phyloP scores from a whole-genome alignment of 2,329 filamentous ascomycete genomes.

The Paraconiothyrium brasiliense region DNA sequence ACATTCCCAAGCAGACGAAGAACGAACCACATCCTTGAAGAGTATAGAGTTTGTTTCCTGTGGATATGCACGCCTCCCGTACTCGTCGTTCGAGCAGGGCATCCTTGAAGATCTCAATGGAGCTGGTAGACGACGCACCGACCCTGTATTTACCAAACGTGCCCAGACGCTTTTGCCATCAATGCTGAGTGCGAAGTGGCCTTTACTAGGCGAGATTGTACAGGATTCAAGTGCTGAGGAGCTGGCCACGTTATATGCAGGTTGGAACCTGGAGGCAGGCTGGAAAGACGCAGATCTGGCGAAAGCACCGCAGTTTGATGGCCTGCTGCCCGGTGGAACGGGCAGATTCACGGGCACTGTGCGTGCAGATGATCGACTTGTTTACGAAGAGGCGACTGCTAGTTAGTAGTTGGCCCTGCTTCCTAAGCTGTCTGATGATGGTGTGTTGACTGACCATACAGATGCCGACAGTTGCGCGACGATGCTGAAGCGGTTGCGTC shows the following conservation, averaged over 20 bases:
- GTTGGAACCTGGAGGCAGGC: conserved; percentile 42
- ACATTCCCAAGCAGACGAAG: conserved; percentile 42
- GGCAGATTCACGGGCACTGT: conserved; percentile 51
- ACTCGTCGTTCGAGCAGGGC: conserved; percentile 44
- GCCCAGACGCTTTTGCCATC: conserved; percentile 37
- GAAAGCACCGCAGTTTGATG: conserved; percentile 54
- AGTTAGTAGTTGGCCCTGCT: conserved; percentile 25
- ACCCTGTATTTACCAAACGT: conserved; percentile 41
- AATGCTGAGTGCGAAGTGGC: conserved; percentile 52
- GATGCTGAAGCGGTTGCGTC: neutral
- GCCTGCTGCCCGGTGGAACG: conserved; percentile 50
- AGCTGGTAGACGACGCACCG: conserved; percentile 6
- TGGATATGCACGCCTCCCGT: conserved; percentile 64
- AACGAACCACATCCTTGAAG: conserved; percentile 46
- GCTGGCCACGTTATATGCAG: conserved; percentile 42
- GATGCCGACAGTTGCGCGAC: conserved; percentile 6
- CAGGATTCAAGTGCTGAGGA: conserved; percentile 49
- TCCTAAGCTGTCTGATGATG: neutral
- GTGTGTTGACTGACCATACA: conserved; percentile 5
- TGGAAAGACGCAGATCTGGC: conserved; percentile 46
- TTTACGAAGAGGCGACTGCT: conserved; percentile 20
- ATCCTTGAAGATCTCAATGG: conserved; percentile 37
- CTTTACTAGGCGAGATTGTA: conserved; percentile 51
- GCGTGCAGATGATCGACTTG: conserved; percentile 30
- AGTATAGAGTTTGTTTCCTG: conserved; percentile 67